Base-by-base conservation (phyloP, 805 yeast species). In the Saccharomyces jurei region DNA sequence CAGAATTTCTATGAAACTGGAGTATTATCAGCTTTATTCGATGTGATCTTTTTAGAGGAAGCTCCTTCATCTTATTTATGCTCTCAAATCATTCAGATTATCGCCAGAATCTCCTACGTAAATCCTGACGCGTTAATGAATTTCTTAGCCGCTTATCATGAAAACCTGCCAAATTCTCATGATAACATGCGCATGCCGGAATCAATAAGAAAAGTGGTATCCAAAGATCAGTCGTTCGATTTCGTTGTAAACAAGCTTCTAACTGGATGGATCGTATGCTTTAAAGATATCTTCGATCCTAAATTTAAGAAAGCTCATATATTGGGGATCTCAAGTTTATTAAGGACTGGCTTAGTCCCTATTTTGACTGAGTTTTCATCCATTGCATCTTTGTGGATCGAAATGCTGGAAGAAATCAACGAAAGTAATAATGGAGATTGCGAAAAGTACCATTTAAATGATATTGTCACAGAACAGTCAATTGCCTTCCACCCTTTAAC, bases 321-420 rank as follows among this genome's bases (percentile, higher is more conserved):
- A 2, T 67, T 88, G 55, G 94, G 88, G 0, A 66, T 87, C 8
- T 71, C 85, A 2, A 71, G 83, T 10, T 60, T 86, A 51, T 60
- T 81, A 11, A 68, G 76, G 29, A 70, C 77, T 1, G 73, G 74
- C 1, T 57, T 65, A 26, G 56, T 63, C 2, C 60, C 66, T 1
- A 60, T 72, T 13, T 58, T 71, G 50, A 58, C 64, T n/a, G 69
- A 60, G 48, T 65, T 67, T 27, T 64, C 66, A 2, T 60, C 73
- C 10, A 67, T 80, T 4, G 68, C 74, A 2, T 56, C 71, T 1
- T 58, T 77, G 6, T 78, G 82, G 81, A 70, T 76, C 3, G 72
- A 78, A 51, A 76, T 86, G 56, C 65, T 88, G 50, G 97, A 91
- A 61, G 96, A 89, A 64, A 76, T 86, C 13, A 80, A 83, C 54